Percentiles rank a stretch among this genome's conserved stretches.
phyloP scores from a whole-genome alignment of 306 rosid genomes.

The Coriaria nepalensis region DNA sequence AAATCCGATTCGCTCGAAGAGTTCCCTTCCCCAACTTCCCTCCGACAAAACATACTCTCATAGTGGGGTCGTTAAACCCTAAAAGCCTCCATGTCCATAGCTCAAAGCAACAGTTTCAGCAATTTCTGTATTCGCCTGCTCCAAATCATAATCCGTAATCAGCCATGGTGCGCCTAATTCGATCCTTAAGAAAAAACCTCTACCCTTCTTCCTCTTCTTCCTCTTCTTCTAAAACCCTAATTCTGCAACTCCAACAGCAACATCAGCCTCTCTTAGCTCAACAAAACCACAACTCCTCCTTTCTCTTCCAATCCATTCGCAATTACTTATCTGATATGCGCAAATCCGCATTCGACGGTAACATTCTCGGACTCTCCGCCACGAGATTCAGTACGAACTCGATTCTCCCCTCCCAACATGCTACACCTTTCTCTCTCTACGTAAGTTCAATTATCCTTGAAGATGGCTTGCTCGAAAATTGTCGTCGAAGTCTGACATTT shows the following conservation, averaged over 20 bases:
- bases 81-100: too few species aligned
- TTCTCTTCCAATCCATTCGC: conserved; percentile 24
- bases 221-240: conserved; percentile 9
- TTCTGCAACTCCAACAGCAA: conserved; percentile 14
- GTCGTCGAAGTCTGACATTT: too few species aligned
- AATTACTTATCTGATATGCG: conserved; percentile 57
- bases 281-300: conserved; percentile 5
- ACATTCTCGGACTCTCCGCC: conserved; percentile 53
- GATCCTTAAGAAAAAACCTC: conserved; percentile 36
- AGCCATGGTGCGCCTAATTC: conserved; percentile 47
- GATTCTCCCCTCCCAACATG: conserved; percentile 36
- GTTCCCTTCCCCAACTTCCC: too few species aligned
- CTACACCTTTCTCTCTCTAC: conserved; percentile 9
- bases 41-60: too few species aligned
- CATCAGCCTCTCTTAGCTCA: conserved; percentile 7
- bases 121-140: too few species aligned
- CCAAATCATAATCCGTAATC: neutral
- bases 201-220: conserved; percentile 2
- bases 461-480: too few species aligned
- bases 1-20: too few species aligned
- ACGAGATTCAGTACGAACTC: conserved; percentile 61
- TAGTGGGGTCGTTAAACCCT: too few species aligned
- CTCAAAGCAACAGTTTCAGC: too few species aligned
- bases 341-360: conserved; percentile 57
- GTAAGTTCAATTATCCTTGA: neutral